Evolutionary conservation across 805 yeast genomes (phyloP).

Genomic region (Candida suzukii): DNA sequence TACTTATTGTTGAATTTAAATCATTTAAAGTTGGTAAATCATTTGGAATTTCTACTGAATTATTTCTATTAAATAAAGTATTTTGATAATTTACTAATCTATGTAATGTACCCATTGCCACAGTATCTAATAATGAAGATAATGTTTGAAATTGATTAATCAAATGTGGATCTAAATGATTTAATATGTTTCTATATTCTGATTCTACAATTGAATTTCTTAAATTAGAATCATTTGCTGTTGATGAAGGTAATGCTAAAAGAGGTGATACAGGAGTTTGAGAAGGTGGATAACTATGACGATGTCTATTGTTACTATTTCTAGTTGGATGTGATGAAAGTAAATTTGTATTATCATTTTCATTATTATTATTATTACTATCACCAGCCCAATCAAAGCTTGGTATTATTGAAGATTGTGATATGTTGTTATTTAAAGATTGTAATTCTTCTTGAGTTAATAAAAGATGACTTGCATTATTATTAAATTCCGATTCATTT

Average conservation of each 20-base stretch:
- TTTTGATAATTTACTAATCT: conserved; percentile 10
- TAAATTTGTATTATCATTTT: no score
- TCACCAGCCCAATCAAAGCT: no score
- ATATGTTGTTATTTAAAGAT: no score
- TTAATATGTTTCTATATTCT: conserved; percentile 2
- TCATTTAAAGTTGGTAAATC: neutral
- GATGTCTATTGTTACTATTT: no score
- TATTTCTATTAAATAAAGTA: neutral
- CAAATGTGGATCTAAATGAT: conserved; percentile 8
- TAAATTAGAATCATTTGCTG: neutral
- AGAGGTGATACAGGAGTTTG: neutral
- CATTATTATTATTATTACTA: no score
- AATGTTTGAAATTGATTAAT: conserved; percentile 19
- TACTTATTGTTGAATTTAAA: neutral
- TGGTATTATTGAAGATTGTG: no score
- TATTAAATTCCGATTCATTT: neutral
- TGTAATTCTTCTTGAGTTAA: neutral
- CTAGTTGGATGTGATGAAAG: no score
- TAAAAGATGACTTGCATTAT: neutral
- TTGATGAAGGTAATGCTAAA: no score
- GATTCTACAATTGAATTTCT: conserved; percentile 1
- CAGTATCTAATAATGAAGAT: conserved; percentile 18
- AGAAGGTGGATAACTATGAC: no score
- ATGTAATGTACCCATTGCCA: conserved; percentile 18
- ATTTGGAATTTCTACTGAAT: neutral